phyloP scores from a whole-genome alignment of 2,329 filamentous ascomycete species.

The Sporothrix dimorphospora region DNA sequence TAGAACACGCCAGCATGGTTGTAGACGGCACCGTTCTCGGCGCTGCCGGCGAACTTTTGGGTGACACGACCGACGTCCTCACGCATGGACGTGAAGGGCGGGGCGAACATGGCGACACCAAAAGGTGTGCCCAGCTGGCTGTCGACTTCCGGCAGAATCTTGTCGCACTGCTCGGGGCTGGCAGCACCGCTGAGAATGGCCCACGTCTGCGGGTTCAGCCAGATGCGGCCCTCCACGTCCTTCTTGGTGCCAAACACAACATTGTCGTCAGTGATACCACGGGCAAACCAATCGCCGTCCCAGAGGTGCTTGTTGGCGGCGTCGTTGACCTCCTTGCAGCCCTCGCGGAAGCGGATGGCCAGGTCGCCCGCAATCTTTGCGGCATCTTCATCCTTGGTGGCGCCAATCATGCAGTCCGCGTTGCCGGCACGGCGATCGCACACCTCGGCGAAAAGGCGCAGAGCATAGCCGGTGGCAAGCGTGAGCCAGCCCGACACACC shows the following conservation, averaged over 20 bases:
- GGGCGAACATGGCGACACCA: conserved; percentile 59
- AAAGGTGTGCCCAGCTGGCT: conserved; percentile 57
- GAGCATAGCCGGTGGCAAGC: conserved; percentile 56
- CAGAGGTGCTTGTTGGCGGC: conserved; percentile 57
- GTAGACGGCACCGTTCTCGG: conserved; percentile 62
- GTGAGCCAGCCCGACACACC: conserved; percentile 64
- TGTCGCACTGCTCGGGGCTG: conserved; percentile 45
- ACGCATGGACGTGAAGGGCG: conserved; percentile 58
- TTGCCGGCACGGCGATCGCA: conserved; percentile 50
- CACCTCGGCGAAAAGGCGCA: conserved; percentile 57
- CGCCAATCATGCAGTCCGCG: conserved; percentile 33
- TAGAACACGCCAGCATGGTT: conserved; percentile 62
- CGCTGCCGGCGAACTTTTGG: conserved; percentile 60
- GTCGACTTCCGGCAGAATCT: conserved; percentile 55
- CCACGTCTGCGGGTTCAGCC: conserved; percentile 62
- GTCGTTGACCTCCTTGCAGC: conserved; percentile 52
- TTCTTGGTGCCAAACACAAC: conserved; percentile 55
- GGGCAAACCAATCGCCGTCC: conserved; percentile 60
- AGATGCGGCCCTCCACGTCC: conserved; percentile 59
- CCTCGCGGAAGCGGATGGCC: conserved; percentile 50
- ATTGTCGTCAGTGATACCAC: conserved; percentile 60
- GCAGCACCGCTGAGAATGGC: conserved; percentile 59
- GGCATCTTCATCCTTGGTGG: neutral
- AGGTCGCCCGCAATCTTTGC: conserved; percentile 31
- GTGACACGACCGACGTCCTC: conserved; percentile 62